Evolutionary conservation across 192 early-diverging fungal species (phyloP), one percentile per base, ranked within the genome.

Genomic region (Umbelopsis isabellina): DNA sequence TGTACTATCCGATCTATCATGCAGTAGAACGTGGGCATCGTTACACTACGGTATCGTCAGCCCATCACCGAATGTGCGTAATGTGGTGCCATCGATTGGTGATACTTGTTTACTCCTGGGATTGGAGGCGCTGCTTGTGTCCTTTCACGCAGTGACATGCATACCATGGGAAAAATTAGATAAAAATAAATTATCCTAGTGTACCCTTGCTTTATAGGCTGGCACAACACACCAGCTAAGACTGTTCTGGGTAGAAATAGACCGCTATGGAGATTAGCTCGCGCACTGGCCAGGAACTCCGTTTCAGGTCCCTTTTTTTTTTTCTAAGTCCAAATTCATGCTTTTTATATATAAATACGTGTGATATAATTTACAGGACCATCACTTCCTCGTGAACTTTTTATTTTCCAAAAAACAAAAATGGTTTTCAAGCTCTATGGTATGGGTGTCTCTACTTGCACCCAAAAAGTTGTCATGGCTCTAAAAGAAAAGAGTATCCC

Each of bases 381-480:
- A 48, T 48, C 46, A 48, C 46, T 48, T 48, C 46, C 46, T 48
- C 46, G 46, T 18, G 46, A 48, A 16, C 46, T 48, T 48, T 48
- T 11, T 16, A 16, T 48, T 48, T 48, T 18, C 11, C 11, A 48
- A 48, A 4, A 48, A 48, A 48, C 11, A 48, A 48, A 48, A 48
- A 48, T 48, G 46, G 46, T 48, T 48, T 48, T 48, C 46, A 48
- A 48, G 46, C 46, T 48, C 46, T 48, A 48, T 48, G 46, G 46
- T 48, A 48, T 48, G 46, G 46, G 46, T 48, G 46, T 48, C 46
- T 48, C 46, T 48, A 48, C 46, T 48, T 48, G 46, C 46, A 48
- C 46, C 46, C 46, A 48, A 48, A 48, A 48, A 48, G 46, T 48
- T 48, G 46, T 48, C 4, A 48, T 48, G 46, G 46, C 46, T 48